phyloP scores from a whole-genome alignment of 2,329 filamentous ascomycete species.

The Dothistroma pini region DNA sequence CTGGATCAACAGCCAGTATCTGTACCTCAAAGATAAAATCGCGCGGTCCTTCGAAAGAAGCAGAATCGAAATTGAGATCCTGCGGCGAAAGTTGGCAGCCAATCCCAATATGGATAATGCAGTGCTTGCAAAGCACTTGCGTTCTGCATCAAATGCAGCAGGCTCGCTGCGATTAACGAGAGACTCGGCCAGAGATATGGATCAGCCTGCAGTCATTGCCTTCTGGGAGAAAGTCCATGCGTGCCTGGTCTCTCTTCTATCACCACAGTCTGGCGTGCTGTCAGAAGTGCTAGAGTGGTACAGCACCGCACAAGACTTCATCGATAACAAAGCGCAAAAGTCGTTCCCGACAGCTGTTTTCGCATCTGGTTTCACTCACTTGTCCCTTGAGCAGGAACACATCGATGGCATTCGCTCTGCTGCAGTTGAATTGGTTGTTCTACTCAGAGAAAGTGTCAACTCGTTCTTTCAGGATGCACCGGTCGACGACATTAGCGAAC shows the following conservation, averaged over 20 bases:
- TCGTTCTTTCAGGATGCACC: slow-evolving; percentile 84
- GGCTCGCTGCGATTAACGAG: slow-evolving; percentile 22
- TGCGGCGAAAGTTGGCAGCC: slow-evolving; percentile 74
- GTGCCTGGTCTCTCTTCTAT: slow-evolving; percentile 71
- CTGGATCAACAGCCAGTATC: slow-evolving; percentile 87
- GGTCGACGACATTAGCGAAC: slow-evolving; percentile 80
- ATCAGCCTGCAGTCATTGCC: slow-evolving; percentile 76
- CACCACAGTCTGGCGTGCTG: slow-evolving; percentile 69
- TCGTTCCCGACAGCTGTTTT: slow-evolving; percentile 57
- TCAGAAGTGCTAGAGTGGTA: slow-evolving; percentile 92
- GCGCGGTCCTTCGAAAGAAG: slow-evolving; percentile 75
- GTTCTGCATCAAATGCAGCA: slow-evolving; percentile 53
- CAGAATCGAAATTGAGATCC: slow-evolving; percentile 86
- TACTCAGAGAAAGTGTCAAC: slow-evolving; percentile 74
- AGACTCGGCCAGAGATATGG: slow-evolving; percentile 56
- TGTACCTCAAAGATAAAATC: slow-evolving; percentile 84
- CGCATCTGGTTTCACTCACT: slow-evolving; percentile 66
- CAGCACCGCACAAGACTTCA: slow-evolving; percentile 86
- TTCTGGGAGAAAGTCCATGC: slow-evolving; percentile 86
- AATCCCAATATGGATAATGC: slow-evolving; percentile 67
- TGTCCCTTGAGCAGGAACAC: slow-evolving; percentile 70
- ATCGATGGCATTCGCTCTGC: slow-evolving; percentile 71
- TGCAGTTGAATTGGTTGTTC: slow-evolving; percentile 73
- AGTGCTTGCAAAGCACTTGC: slow-evolving; percentile 69
- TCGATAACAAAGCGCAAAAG: slow-evolving; percentile 78